A percentile compares a stretch with the other conserved stretches of the same genome.
phyloP scores from a whole-genome alignment of 2,329 filamentous ascomycete species.

The Pestalotiopsis sp. region DNA sequence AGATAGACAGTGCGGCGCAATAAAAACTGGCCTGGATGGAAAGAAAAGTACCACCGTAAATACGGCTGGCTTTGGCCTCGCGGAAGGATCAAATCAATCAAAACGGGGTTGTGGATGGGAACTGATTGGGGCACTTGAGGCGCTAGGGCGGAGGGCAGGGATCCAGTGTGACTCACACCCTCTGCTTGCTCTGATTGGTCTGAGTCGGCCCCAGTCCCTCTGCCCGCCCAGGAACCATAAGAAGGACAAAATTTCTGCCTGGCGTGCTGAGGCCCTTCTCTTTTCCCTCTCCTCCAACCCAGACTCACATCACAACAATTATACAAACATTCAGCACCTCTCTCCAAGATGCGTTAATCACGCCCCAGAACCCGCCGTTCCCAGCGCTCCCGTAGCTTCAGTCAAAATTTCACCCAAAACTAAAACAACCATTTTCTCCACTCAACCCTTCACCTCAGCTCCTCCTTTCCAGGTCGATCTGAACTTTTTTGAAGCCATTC shows the following conservation, averaged over 20 bases:
- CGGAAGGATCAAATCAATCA: background rate
- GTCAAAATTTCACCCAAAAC: constrained; percentile 56
- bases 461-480: constrained; percentile 60
- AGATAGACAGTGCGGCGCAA: background rate
- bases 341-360: constrained; percentile 60
- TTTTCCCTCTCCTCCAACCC: constrained; percentile 27
- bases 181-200: constrained; percentile 11
- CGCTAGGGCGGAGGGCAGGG: background rate
- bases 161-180: constrained; percentile 9
- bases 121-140: background rate
- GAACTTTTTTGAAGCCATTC: constrained; percentile 65
- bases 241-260: constrained; percentile 11
- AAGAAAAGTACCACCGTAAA: background rate
- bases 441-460: constrained; percentile 51
- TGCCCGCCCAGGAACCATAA: constrained; percentile 5
- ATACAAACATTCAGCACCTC: constrained; percentile 38
- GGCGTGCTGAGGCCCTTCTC: constrained; percentile 20
- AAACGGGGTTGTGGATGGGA: background rate
- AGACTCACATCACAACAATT: constrained; percentile 24
- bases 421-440: constrained; percentile 41
- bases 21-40: background rate
- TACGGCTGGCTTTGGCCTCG: background rate
- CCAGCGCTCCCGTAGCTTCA: constrained; percentile 34
- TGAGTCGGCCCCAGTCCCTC: constrained; percentile 5
- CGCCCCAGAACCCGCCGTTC: constrained; percentile 36